Evolutionary conservation across 352 stramenopile genomes (phyloP).

Genomic region (Blastocystis sp.): DNA sequence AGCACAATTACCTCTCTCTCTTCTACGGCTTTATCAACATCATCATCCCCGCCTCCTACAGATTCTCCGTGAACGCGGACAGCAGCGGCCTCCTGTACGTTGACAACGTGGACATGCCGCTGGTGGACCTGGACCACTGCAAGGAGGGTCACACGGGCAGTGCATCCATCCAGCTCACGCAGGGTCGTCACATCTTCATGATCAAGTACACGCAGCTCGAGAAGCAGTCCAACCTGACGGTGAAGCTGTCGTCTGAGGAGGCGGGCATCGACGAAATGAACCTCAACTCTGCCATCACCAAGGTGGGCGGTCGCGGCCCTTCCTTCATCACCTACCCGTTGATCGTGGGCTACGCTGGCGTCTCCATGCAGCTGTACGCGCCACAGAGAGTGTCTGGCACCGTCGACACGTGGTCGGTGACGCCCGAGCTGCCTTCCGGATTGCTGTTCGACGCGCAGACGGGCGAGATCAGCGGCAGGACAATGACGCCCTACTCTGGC

Average conservation of each 20-base stretch:
- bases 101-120: too few relatives aligned
- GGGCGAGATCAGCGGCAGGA: neutral
- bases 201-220: too few relatives aligned
- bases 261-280: constrained; percentile 15
- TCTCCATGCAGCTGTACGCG: constrained; percentile 7
- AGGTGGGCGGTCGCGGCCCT: constrained; percentile 63
- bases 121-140: too few relatives aligned
- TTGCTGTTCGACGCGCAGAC: neutral
- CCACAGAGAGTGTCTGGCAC: constrained; percentile 26
- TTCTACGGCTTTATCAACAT: too few relatives aligned
- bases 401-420: neutral
- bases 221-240: neutral
- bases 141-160: too few relatives aligned
- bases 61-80: too few relatives aligned
- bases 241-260: neutral
- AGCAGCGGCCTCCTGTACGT: too few relatives aligned
- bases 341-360: constrained; percentile 39
- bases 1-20: too few relatives aligned
- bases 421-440: neutral
- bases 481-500: neutral
- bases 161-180: too few relatives aligned
- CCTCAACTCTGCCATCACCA: constrained; percentile 17
- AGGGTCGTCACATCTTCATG: too few relatives aligned
- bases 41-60: too few relatives aligned
- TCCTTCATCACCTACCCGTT: constrained; percentile 66